A percentile compares a stretch with the other conserved stretches of the same genome.
These are phyloP conservation scores for Penicillium chermesinum DNA, from an alignment of 495 filamentous ascomycete genomes.

Conservation along the genomic window DNA sequence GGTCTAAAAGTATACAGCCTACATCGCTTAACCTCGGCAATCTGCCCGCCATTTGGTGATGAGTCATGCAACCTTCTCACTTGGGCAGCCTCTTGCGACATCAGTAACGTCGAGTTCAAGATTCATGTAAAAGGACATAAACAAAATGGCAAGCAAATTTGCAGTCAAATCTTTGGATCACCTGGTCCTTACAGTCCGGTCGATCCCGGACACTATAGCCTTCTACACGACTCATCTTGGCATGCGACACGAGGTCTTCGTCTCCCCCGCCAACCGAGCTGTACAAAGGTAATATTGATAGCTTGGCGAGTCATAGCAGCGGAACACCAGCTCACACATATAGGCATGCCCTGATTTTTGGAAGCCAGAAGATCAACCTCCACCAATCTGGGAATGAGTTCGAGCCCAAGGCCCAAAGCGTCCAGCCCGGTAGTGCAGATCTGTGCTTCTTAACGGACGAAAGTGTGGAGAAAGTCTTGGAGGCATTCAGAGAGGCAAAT, in stretches of 20 bases:
- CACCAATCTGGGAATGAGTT: conserved; percentile 49
- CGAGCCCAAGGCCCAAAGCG: conserved; percentile 47
- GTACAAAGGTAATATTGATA: conserved; percentile 20
- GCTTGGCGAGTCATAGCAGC: conserved; percentile 23
- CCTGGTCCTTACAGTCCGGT: conserved; percentile 47
- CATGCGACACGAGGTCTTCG: conserved; percentile 46
- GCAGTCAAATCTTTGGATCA: conserved; percentile 46
- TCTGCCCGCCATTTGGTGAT: no score
- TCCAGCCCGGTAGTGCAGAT: conserved; percentile 47
- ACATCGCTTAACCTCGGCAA: no score
- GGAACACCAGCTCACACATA: conserved; percentile 1
- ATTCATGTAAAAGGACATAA: no score
- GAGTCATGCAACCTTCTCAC: no score
- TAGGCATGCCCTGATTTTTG: conserved; percentile 48
- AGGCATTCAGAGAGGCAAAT: conserved; percentile 27
- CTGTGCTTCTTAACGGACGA: conserved; percentile 48
- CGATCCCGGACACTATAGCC: conserved; percentile 37
- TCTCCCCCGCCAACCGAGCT: conserved; percentile 24
- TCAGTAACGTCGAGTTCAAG: no score
- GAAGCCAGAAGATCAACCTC: conserved; percentile 51
- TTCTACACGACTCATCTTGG: conserved; percentile 48
- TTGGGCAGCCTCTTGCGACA: no score
- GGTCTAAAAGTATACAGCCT: no score
- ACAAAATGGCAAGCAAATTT: conserved; percentile 18
- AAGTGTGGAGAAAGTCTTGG: conserved; percentile 34